Evolutionary conservation across 148 eudicot species (phyloP).

Genomic region (Fagopyrum homotropicum): DNA sequence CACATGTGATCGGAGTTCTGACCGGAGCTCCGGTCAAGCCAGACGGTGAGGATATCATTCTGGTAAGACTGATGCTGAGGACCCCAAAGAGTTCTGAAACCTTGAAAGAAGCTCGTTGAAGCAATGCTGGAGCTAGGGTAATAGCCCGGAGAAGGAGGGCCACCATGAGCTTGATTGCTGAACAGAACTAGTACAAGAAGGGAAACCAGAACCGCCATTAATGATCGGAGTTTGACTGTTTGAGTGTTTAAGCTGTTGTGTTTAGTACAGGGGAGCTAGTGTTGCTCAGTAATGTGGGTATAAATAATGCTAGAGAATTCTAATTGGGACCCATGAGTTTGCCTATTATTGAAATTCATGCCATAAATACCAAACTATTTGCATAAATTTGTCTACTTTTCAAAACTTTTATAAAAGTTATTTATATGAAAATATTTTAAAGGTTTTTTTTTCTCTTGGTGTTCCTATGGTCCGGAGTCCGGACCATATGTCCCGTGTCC

Average conservation of each 20-base stretch:
- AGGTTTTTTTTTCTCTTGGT: too few species aligned
- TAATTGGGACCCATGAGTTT: background rate
- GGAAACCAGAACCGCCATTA: background rate
- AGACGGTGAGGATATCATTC: conserved; percentile 46
- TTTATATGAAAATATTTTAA: too few species aligned
- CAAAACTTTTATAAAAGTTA: too few species aligned
- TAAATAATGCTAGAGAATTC: background rate
- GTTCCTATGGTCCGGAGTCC: too few species aligned
- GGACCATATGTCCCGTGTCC: too few species aligned
- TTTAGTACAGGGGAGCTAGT: background rate
- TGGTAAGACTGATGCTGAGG: conserved; percentile 56
- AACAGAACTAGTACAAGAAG: background rate
- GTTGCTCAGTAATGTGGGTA: background rate
- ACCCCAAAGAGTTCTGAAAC: conserved; percentile 78
- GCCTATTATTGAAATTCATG: too few species aligned
- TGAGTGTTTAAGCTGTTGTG: background rate
- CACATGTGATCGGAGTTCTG: background rate
- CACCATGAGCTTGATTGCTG: conserved; percentile 18
- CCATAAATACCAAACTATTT: too few species aligned
- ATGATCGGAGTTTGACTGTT: background rate
- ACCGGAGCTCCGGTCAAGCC: conserved; percentile 88
- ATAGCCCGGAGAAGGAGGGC: conserved; percentile 77
- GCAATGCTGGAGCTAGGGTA: conserved; percentile 60
- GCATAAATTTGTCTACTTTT: too few species aligned
- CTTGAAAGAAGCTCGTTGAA: conserved; percentile 52